phyloP scores from a whole-genome alignment of 2,329 filamentous ascomycete genomes.

The Mycosphaerella sp. region DNA sequence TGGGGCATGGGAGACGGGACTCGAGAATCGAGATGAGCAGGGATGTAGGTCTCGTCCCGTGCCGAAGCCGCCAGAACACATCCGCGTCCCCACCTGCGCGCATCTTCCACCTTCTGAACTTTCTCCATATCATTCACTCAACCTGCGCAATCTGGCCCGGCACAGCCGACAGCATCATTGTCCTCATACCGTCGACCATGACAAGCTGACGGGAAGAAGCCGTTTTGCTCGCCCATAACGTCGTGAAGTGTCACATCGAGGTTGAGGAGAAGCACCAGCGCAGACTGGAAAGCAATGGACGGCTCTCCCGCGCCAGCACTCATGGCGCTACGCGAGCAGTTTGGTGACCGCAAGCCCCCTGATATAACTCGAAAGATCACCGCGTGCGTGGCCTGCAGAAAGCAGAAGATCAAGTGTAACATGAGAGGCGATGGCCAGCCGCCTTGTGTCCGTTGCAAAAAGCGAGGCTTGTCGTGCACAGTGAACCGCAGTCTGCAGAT shows the following conservation, averaged over 20 bases:
- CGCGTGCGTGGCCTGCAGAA: conserved; percentile 39
- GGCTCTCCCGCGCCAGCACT: conserved; percentile 16
- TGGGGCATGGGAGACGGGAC: too few species aligned
- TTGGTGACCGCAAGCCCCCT: conserved; percentile 23
- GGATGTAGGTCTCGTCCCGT: too few species aligned
- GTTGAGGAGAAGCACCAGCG: background rate
- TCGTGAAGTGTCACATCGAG: too few species aligned
- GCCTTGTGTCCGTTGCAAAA: conserved; percentile 39
- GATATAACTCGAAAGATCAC: conserved; percentile 32
- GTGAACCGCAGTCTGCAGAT: conserved; percentile 42
- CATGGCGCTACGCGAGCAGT: conserved; percentile 20
- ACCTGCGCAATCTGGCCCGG: too few species aligned
- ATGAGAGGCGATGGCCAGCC: conserved; percentile 36
- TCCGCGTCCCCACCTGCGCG: too few species aligned
- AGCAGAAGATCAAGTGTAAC: conserved; percentile 42
- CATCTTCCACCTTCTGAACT: too few species aligned
- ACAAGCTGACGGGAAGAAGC: background rate
- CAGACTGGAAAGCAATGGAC: background rate
- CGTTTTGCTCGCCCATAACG: background rate
- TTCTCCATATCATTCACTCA: too few species aligned
- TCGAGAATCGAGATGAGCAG: too few species aligned
- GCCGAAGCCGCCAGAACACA: too few species aligned
- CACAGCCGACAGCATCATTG: too few species aligned
- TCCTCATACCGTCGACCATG: too few species aligned
- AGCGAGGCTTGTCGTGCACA: conserved; percentile 37